These are phyloP conservation scores for Cladophialophora psammophila DNA, from an alignment of 2,329 filamentous ascomycete species.

Conservation along the genomic window DNA sequence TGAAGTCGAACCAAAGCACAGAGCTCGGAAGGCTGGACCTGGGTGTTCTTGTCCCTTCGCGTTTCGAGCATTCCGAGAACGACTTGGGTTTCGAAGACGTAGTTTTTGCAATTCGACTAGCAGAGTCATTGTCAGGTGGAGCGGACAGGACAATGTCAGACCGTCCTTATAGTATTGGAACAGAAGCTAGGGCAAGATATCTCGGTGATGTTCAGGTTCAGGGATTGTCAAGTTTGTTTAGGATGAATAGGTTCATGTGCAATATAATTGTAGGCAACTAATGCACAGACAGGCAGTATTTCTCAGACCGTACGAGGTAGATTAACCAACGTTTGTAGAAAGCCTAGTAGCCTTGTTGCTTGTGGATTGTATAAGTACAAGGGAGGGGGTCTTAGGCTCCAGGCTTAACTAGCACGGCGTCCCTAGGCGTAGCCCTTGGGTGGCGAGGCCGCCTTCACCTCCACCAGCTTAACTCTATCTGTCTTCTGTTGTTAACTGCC, in stretches of 20 bases:
- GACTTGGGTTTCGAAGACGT: conserved; percentile 1
- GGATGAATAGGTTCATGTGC: too few relatives aligned
- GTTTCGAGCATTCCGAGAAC: not conserved
- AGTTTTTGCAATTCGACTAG: conserved; percentile 10
- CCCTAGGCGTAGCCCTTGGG: too few relatives aligned
- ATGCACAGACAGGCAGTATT: too few relatives aligned
- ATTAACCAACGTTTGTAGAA: too few relatives aligned
- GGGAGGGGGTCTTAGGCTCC: not conserved
- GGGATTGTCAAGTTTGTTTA: not conserved
- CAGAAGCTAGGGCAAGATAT: not conserved
- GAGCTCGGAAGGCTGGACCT: conserved; percentile 14
- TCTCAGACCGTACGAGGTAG: too few relatives aligned
- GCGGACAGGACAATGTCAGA: not conserved
- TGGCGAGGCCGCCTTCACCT: too few relatives aligned
- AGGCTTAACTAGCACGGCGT: too few relatives aligned
- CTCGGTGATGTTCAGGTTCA: not conserved
- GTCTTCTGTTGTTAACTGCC: too few relatives aligned
- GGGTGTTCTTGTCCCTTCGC: not conserved
- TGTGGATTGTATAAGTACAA: too few relatives aligned
- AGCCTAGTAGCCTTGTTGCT: too few relatives aligned
- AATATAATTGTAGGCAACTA: too few relatives aligned
- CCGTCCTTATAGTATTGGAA: conserved; percentile 2
- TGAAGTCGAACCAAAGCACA: conserved; percentile 19
- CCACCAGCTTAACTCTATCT: not conserved
- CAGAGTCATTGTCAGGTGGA: not conserved